Conservation (phyloP, 768 basidiomycete genomes). For the Russula emetica region DNA sequence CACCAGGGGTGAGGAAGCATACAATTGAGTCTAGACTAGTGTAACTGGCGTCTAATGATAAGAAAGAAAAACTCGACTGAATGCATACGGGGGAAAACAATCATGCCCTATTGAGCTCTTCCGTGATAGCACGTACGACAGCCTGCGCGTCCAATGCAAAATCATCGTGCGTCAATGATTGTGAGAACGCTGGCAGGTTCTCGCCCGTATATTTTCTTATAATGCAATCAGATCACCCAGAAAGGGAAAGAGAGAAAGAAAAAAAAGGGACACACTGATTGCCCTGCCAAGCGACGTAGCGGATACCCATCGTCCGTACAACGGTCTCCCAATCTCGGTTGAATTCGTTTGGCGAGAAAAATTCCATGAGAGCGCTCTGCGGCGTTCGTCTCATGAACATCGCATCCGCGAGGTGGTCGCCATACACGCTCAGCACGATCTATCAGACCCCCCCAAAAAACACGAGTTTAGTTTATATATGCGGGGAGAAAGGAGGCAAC, state of each 20-base stretch:
- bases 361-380: conserved; percentile 23
- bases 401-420: conserved; percentile 23
- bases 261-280: conserved; percentile 13
- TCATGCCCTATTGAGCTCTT: conserved; percentile 11
- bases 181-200: conserved; percentile 2
- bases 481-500: background rate
- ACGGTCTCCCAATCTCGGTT: conserved; percentile 24
- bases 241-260: background rate
- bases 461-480: background rate
- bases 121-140: conserved; percentile 19
- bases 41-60: background rate
- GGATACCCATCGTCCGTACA: conserved; percentile 23
- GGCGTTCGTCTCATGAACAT: conserved; percentile 21
- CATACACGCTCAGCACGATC: conserved; percentile 23
- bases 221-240: background rate
- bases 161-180: conserved; percentile 3
- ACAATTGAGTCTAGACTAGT: background rate
- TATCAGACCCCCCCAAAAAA: conserved; percentile 1
- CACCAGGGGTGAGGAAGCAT: background rate
- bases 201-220: conserved; percentile 22
- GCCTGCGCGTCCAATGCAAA: conserved; percentile 20
- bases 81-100: background rate
- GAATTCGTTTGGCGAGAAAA: conserved; percentile 23
- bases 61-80: background rate
- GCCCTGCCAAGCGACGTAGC: conserved; percentile 25